Evolutionary conservation across 192 early-diverging fungal genomes (phyloP), one percentile per base, ranked within the genome.

Genomic region (Gigaspora rosea): DNA sequence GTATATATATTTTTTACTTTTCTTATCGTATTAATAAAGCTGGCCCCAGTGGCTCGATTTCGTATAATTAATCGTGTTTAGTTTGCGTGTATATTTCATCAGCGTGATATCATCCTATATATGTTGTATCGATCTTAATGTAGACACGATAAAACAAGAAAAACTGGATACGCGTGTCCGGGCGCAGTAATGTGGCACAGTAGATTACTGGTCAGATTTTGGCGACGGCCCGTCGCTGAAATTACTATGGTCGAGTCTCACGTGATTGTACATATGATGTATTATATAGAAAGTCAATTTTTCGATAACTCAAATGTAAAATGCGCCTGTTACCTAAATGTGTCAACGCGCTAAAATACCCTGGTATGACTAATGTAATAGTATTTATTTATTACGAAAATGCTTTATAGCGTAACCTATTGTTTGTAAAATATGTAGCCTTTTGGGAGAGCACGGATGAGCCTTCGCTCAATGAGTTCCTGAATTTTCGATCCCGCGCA

Each of bases 401-500:
- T 63, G 61, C 22, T 63, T 63, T 63, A 63, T 35, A 63, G 22
- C 61, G 22, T 63, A 63, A 63, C 61, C 8, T 54, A 54, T 54
- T 63, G 61, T 63, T 63, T 63, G 61, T 63, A 68, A 68, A 48
- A 68, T 36, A 59, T 63, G 52, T 50, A 75, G 74, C 8, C 52
- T 75, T 75, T 64, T 75, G 74, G 74, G 47, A 73, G 36, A 46
- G 6, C 36, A 73, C 72, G n/a, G 50, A 73, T 20, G 54, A 73
- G 54, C 72, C 72, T 46, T 73, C 72, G 56, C 72, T 73, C 35
- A 73, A 64, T 47, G 52, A 75, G 41, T 75, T 75, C 61, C 41
- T 75, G 61, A 52, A 63, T 64, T 75, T 75, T 51, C 59, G 59
- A 47, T 75, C 52, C 15, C 41, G 41, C 59, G 51, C 33, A 33